Percentiles rank a stretch among this genome's conserved stretches.
Conservation (phyloP, 352 stramenopile genomes). For the Phytophthora sp. region DNA sequence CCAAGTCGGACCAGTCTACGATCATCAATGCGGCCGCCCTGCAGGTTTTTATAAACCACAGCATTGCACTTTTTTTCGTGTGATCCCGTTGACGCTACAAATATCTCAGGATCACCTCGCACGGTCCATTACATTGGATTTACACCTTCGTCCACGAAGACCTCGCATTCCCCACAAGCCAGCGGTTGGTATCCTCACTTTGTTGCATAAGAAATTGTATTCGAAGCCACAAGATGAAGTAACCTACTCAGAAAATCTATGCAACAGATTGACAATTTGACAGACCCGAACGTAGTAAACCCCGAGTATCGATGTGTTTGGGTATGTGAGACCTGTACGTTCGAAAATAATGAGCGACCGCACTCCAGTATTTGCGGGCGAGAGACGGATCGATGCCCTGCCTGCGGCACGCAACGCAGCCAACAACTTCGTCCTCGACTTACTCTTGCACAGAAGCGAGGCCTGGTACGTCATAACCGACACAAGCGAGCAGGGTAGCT, state of each 20-base stretch:
- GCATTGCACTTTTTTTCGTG: background rate
- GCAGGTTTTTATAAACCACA: slow-evolving; percentile 52
- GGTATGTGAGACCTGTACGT: slow-evolving; percentile 81
- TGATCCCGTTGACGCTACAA: background rate
- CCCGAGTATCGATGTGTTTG: slow-evolving; percentile 66
- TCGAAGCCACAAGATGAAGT: too few relatives aligned
- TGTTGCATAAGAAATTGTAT: background rate
- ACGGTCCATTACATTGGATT: slow-evolving; percentile 55
- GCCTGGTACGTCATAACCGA: slow-evolving; percentile 44
- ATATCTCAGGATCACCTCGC: slow-evolving; percentile 52
- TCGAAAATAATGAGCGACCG: slow-evolving; percentile 64
- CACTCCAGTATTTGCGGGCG: slow-evolving; percentile 1
- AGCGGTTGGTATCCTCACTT: slow-evolving; percentile 2
- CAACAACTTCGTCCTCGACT: slow-evolving; percentile 39
- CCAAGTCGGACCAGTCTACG: slow-evolving; percentile 48
- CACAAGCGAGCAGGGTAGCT: background rate
- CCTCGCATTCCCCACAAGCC: slow-evolving; percentile 8
- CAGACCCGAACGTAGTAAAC: background rate
- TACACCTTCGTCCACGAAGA: slow-evolving; percentile 33
- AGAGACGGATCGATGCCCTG: slow-evolving; percentile 47
- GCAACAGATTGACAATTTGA: slow-evolving; percentile 11
- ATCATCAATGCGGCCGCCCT: slow-evolving; percentile 79
- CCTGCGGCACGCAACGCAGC: slow-evolving; percentile 47
- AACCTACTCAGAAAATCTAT: too few relatives aligned
- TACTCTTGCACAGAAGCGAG: slow-evolving; percentile 76